Evolutionary conservation across 148 eudicot genomes (phyloP).

Genomic region (Arbutus unedo): DNA sequence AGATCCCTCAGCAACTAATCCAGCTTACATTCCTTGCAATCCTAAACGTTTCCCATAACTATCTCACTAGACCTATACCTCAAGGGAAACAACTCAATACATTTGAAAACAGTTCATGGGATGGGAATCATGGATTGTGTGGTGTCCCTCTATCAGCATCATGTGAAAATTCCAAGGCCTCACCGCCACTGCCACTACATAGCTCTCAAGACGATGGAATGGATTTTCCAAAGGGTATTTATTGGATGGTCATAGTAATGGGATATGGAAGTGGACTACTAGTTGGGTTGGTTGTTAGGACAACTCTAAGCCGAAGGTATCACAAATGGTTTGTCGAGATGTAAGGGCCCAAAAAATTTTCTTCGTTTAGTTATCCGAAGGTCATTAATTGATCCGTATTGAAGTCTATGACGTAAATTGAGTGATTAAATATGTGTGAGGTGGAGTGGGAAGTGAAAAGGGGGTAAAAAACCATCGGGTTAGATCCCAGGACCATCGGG

Average conservation of each 20-base stretch:
- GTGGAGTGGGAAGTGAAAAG: too few relatives aligned
- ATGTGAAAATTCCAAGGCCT: not conserved
- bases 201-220: not conserved
- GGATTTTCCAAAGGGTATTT: conserved; percentile 3
- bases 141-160: conserved; percentile 18
- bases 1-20: conserved; percentile 32
- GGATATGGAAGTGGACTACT: conserved; percentile 26
- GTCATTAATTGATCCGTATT: too few relatives aligned
- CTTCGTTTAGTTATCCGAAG: too few relatives aligned
- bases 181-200: not conserved
- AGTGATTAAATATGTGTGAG: too few relatives aligned
- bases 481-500: too few relatives aligned
- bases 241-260: conserved; percentile 27
- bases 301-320: not conserved
- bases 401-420: too few relatives aligned
- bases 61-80: conserved; percentile 36
- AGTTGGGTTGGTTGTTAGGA: conserved; percentile 28
- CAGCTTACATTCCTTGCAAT: conserved; percentile 28
- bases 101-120: conserved; percentile 30
- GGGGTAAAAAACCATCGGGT: too few relatives aligned
- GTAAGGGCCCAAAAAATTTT: too few relatives aligned
- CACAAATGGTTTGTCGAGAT: conserved; percentile 3
- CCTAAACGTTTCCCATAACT: conserved; percentile 38
- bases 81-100: conserved; percentile 35
- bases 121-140: conserved; percentile 32